phyloP scores from a whole-genome alignment of 257 asterid species.

The Penstemon newberryi region DNA sequence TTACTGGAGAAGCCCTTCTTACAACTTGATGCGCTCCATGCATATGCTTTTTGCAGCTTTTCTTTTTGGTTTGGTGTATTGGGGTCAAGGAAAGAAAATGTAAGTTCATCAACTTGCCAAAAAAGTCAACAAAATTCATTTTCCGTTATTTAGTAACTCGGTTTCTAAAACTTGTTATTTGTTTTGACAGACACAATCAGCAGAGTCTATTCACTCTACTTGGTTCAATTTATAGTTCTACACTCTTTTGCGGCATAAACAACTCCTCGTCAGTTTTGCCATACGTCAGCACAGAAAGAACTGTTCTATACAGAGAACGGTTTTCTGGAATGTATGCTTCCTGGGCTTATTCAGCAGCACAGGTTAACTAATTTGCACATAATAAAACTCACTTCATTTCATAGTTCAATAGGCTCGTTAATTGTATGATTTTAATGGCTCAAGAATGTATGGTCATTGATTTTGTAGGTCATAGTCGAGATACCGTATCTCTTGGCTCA shows the following conservation, averaged over 20 bases:
- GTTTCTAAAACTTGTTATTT: background rate
- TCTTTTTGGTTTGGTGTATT: conserved; percentile 44
- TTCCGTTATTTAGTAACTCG: background rate
- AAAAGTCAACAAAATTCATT: background rate
- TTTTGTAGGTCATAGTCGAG: conserved; percentile 45
- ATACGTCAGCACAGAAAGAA: conserved; percentile 45
- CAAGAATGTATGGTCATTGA: background rate
- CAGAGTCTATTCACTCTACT: conserved; percentile 47
- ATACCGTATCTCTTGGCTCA: conserved; percentile 48
- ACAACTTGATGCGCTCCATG: conserved; percentile 49
- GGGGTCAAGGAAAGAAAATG: conserved; percentile 54
- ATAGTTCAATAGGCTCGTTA: background rate
- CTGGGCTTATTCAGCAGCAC: conserved; percentile 53
- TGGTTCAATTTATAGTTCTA: conserved; percentile 42
- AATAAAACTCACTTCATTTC: too few relatives aligned
- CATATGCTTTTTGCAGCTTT: conserved; percentile 41
- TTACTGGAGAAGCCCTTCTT: conserved; percentile 70
- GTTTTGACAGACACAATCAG: conserved; percentile 41
- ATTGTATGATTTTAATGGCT: background rate
- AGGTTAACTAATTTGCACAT: conserved; percentile 26
- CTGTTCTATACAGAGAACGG: conserved; percentile 47
- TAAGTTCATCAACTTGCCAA: conserved; percentile 25
- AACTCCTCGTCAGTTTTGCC: conserved; percentile 44
- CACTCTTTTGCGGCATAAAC: conserved; percentile 48
- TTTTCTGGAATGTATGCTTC: conserved; percentile 55